These are phyloP conservation scores for Zymoseptoria tritici DNA, from an alignment of 2,329 filamentous ascomycete genomes.

Conservation along the genomic window DNA sequence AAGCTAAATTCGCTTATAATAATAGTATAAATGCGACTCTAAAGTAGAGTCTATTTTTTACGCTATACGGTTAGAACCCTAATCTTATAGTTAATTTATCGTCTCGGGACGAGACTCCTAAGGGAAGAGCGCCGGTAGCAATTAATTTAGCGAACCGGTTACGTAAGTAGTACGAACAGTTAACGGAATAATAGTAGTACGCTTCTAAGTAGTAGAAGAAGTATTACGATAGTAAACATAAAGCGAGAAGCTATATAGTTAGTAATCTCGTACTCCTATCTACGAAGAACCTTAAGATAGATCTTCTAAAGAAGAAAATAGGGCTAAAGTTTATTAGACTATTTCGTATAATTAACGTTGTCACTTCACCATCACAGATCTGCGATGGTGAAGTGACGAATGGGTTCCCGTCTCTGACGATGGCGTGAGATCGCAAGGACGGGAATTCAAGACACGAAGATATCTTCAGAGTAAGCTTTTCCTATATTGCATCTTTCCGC, in stretches of 20 bases:
- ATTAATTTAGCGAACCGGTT: not conserved
- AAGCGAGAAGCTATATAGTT: not conserved
- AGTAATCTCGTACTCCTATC: slow-evolving; percentile 4
- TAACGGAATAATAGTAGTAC: not conserved
- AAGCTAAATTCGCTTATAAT: not conserved
- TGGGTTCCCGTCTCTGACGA: no score
- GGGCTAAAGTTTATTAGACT: not conserved
- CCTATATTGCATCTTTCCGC: no score
- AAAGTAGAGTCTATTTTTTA: not conserved
- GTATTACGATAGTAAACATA: slow-evolving; percentile 4
- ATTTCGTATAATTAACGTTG: not conserved
- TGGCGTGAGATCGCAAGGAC: no score
- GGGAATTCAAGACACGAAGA: no score
- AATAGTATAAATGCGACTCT: not conserved
- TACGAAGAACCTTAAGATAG: slow-evolving; percentile 1
- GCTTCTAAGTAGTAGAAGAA: not conserved
- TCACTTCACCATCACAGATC: no score
- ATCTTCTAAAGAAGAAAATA: slow-evolving; percentile 1
- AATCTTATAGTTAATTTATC: slow-evolving; percentile 4
- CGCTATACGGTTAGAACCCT: not conserved
- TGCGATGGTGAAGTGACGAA: no score
- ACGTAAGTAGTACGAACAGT: slow-evolving; percentile 1
- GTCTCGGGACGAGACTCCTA: slow-evolving; percentile 1
- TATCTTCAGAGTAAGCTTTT: no score
- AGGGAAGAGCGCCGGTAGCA: slow-evolving; percentile 2